A percentile compares a stretch with the other conserved stretches of the same genome.
Conservation (phyloP, 345 rosid genomes). For the Eucalyptus tenuipes region DNA sequence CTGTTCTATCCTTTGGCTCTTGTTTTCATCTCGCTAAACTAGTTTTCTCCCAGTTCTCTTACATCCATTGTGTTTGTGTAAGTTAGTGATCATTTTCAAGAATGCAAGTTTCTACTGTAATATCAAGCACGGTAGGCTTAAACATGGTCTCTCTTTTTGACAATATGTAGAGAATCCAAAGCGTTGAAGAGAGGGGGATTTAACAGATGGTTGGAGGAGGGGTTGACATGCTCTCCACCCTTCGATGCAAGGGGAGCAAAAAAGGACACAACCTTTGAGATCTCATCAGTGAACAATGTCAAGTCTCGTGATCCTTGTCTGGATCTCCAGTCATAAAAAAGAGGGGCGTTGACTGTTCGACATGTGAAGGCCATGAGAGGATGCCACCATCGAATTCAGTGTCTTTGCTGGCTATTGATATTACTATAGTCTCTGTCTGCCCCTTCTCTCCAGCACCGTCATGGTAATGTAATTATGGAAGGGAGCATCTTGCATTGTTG, state of each 20-base stretch:
- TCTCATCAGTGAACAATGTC: not conserved
- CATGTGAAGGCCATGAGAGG: not conserved
- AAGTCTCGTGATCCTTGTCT: not conserved
- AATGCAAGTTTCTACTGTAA: not conserved
- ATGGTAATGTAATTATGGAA: not conserved
- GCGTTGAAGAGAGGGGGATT: not conserved
- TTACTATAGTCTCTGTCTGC: not conserved
- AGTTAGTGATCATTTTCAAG: not conserved
- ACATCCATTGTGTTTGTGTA: not conserved
- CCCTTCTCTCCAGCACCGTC: not conserved
- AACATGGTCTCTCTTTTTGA: not conserved
- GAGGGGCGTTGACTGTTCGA: not conserved
- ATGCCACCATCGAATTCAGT: not conserved
- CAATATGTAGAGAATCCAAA: not conserved
- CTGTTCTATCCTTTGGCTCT: not conserved
- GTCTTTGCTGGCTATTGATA: not conserved
- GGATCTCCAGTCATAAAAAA: not conserved
- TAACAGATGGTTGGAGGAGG: not conserved
- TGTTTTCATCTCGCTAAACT: not conserved
- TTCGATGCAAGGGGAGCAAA: not conserved
- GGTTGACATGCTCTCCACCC: not conserved
- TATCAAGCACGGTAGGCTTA: not conserved
- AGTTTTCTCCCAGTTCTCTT: not conserved
- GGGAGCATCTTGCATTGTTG: not conserved
- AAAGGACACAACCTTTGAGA: not conserved